phyloP scores from a whole-genome alignment of 148 eudicot species.

The Diospyros lotus region DNA sequence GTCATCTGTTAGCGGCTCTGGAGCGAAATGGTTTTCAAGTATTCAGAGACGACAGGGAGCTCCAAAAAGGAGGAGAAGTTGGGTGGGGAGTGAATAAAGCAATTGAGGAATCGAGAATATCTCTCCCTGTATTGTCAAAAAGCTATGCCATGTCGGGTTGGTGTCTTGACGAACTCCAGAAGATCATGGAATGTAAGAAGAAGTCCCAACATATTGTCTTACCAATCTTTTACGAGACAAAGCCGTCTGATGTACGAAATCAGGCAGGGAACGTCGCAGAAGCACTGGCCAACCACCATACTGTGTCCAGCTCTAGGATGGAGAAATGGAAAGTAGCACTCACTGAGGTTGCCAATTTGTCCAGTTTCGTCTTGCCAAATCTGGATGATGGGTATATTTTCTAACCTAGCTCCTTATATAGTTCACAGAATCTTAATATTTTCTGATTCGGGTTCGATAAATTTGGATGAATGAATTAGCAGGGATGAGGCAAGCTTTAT shows the following conservation, averaged over 20 bases:
- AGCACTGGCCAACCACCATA: background rate
- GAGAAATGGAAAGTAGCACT: background rate
- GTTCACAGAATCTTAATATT: background rate
- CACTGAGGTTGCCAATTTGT: background rate
- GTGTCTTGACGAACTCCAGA: slow-evolving; percentile 1
- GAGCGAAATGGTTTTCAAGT: background rate
- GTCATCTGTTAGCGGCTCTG: background rate
- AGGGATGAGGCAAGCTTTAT: background rate
- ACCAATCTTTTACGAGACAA: background rate
- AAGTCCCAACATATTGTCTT: background rate
- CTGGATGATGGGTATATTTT: background rate
- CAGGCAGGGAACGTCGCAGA: background rate
- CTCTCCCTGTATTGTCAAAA: background rate
- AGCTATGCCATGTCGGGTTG: background rate
- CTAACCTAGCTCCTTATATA: background rate
- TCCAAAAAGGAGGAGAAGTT: background rate
- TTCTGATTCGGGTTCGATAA: no score
- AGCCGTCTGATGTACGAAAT: background rate
- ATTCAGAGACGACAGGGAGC: background rate
- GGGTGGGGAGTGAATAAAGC: background rate
- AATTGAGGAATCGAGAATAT: background rate
- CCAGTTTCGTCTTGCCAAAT: background rate
- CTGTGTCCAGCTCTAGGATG: background rate
- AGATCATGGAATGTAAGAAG: background rate
- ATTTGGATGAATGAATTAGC: background rate